Evolutionary conservation across 2,329 filamentous ascomycete genomes (phyloP).

Genomic region (Pseudocercospora crystallina): DNA sequence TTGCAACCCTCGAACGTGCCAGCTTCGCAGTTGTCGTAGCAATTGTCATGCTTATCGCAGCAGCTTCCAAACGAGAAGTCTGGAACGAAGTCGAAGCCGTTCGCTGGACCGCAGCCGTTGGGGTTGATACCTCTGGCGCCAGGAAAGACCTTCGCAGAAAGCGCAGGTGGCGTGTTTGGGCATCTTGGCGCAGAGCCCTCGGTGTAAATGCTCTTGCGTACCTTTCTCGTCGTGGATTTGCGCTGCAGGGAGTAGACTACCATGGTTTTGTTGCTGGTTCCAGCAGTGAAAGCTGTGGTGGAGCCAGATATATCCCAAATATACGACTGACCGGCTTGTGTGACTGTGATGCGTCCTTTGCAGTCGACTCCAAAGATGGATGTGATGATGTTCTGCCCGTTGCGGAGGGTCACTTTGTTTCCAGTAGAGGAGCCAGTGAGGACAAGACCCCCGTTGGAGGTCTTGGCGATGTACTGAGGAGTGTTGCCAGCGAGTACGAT

Average conservation of each 20-base stretch:
- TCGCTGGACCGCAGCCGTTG: constrained; percentile 11
- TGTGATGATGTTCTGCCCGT: constrained; percentile 6
- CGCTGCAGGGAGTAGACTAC: not conserved
- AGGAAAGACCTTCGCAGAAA: not conserved
- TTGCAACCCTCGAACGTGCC: constrained; percentile 12
- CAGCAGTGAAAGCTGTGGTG: not conserved
- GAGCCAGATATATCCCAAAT: constrained; percentile 3
- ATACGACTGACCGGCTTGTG: constrained; percentile 1
- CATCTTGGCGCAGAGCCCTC: constrained; percentile 4
- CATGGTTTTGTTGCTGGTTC: not conserved
- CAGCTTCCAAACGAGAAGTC: constrained; percentile 11
- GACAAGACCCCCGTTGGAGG: constrained; percentile 2
- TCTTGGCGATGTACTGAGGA: constrained; percentile 7
- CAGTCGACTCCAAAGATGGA: constrained; percentile 10
- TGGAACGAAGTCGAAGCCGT: constrained; percentile 1
- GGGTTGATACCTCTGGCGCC: not conserved
- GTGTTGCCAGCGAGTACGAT: constrained; percentile 4
- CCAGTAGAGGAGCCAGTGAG: constrained; percentile 10
- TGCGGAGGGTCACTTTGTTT: not conserved
- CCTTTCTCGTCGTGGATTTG: not conserved
- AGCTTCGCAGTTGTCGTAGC: constrained; percentile 11
- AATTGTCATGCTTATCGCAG: constrained; percentile 8
- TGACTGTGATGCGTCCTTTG: constrained; percentile 8
- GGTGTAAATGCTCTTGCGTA: not conserved
- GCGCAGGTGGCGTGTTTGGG: not conserved